These are phyloP conservation scores for Chlorella sp. DNA, from an alignment of 139 green algal species.

Conservation along the genomic window DNA sequence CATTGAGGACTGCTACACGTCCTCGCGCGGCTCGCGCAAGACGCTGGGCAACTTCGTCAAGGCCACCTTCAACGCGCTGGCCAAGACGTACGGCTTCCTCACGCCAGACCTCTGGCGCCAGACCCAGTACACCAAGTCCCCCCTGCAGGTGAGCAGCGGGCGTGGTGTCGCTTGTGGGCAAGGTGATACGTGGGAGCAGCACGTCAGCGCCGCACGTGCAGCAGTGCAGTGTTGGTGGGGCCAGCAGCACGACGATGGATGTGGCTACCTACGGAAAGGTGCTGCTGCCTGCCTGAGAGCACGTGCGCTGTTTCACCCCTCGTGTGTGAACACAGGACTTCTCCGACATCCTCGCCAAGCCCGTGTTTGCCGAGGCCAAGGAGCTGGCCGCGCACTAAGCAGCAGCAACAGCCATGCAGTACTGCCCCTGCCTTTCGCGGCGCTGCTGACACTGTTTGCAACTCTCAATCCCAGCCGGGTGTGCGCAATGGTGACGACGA, in stretches of 20 bases:
- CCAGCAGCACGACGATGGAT: no score
- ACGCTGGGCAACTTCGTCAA: slow-evolving; percentile 99
- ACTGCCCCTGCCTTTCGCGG: no score
- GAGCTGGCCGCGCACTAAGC: slow-evolving; percentile 26
- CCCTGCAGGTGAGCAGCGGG: slow-evolving; percentile 80
- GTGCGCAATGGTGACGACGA: no score
- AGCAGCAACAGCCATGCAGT: no score
- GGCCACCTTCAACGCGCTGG: slow-evolving; percentile 53
- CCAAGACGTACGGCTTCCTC: slow-evolving; percentile 93
- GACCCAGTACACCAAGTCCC: slow-evolving; percentile 87
- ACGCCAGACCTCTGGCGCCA: slow-evolving; percentile 96
- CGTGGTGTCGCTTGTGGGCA: no score
- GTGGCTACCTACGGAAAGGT: no score
- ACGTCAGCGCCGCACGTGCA: no score
- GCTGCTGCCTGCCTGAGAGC: background rate
- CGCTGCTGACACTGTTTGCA: no score
- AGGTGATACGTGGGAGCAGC: no score
- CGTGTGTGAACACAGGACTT: slow-evolving; percentile 16
- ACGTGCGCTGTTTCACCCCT: no score
- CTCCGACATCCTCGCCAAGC: slow-evolving; percentile 73
- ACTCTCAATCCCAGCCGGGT: no score
- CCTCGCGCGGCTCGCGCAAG: slow-evolving; percentile 85
- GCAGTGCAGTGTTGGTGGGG: no score
- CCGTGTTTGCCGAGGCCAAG: slow-evolving; percentile 53
- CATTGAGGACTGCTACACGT: slow-evolving; percentile 99